These are phyloP conservation scores for Apiotrichum domesticum DNA, from an alignment of 1,284 basidiomycete genomes.

Conservation along the genomic window DNA sequence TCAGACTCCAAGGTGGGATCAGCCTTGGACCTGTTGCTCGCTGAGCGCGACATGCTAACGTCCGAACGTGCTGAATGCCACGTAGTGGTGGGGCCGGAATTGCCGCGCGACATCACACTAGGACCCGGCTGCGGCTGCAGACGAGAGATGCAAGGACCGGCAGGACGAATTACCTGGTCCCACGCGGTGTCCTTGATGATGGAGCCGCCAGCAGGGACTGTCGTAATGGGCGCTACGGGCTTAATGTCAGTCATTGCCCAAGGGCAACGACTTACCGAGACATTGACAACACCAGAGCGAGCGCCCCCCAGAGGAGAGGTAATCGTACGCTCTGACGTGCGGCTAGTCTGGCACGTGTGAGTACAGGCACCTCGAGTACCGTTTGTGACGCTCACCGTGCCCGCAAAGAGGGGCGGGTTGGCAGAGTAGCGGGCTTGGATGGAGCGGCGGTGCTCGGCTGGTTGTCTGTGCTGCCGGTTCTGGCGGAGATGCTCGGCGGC, in stretches of 20 bases:
- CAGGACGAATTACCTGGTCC: neutral
- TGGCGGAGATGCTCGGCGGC: neutral
- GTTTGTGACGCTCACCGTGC: neutral
- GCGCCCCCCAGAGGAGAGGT: neutral
- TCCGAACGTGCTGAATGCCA: neutral
- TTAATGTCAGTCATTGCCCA: neutral
- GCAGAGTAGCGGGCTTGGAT: conserved; percentile 1
- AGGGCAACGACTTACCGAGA: neutral
- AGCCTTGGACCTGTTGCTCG: conserved; percentile 1
- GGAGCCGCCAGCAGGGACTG: neutral
- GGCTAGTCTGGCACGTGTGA: conserved; percentile 2
- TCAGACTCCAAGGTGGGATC: neutral
- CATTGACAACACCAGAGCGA: neutral
- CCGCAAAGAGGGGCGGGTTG: neutral
- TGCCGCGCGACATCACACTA: no score
- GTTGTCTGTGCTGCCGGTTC: neutral
- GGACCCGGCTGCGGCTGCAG: neutral
- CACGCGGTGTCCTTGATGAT: neutral
- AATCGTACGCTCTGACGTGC: neutral
- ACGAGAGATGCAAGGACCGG: conserved; percentile 1
- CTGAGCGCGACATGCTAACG: conserved; percentile 1
- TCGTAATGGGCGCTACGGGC: neutral
- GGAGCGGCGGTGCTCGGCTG: neutral
- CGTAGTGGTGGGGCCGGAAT: no score
- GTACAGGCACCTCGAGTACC: neutral